Base-by-base conservation (phyloP, 371 early-diverging fungal species). In the Actinomortierella ambigua region DNA sequence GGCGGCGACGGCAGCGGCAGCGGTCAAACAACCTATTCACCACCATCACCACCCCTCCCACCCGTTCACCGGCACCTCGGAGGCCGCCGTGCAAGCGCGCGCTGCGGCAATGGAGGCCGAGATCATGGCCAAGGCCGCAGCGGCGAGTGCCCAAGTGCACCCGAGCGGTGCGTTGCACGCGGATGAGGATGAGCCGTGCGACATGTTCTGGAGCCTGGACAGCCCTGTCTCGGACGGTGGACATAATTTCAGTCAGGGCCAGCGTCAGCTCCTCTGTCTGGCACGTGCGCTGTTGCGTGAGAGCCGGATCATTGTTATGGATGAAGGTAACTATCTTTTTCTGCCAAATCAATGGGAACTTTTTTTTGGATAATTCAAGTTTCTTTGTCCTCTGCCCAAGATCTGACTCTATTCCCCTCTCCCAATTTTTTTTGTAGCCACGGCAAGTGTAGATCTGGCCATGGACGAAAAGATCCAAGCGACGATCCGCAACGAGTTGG, bases 241-340 rank as follows among this genome's bases (percentile, higher is more conserved):
- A 54, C 82, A 85, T 28, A 92, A 90, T 55, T 88, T 93, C 54
- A 88, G 88, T 17, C 89, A 93, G 56, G 96, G 96, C 13, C 91
- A 95, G 68, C 79, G 90, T 18, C 95, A 95, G 69, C 77, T 95
- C 43, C 69, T 96, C 22, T 88, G 91, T 60, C 81, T 95, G 41
- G 91, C 91, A 13, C 82, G 95, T 60, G 92, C 94, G 13, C 70
- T 94, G 50, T 64, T 95, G 24, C 62, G 77, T 22, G 77, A 81
- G 53, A 81, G 86, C 28, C 75, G 81, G 54, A 80, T 88, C 43
- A 88, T 93, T 26, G 81, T 94, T 54, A 81, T 93, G 81, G 93
- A 92, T 67, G 73, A 73, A 66, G 71, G 71, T 71, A 71, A 49
- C 26, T 22, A 50, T 23, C 3, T 50, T 26, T 9, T 50, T 53